Percentiles rank a stretch among this genome's conserved stretches.
Evolutionary conservation across 164 flowering plant genomes (phyloP).

Genomic region (Liquidambar formosana): DNA sequence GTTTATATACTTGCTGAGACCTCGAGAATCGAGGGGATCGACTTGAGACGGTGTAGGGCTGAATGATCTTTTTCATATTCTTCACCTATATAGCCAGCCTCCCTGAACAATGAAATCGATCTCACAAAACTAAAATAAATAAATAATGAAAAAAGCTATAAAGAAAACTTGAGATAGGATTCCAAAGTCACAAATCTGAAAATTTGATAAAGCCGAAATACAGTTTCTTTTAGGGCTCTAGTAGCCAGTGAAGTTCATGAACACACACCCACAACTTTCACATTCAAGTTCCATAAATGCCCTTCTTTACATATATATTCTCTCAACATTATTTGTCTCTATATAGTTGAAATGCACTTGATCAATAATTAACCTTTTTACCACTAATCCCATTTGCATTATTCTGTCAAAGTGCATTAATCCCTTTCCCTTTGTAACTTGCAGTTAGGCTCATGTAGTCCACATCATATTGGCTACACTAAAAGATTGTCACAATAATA

Average conservation of each 20-base stretch:
- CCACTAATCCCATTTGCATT: no score
- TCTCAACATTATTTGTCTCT: no score
- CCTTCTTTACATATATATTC: no score
- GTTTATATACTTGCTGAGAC: conserved; percentile 24
- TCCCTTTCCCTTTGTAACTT: no score
- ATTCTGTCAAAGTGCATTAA: no score
- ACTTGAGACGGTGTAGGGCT: conserved; percentile 1
- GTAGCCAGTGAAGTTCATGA: conserved; percentile 6
- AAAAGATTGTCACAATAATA: no score
- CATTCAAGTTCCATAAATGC: neutral
- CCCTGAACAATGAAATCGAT: conserved; percentile 33
- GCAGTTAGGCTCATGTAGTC: no score
- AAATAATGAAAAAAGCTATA: conserved; percentile 14
- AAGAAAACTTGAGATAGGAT: conserved; percentile 8
- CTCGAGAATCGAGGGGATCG: conserved; percentile 30
- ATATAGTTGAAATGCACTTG: conserved; percentile 5
- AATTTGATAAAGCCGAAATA: conserved; percentile 18
- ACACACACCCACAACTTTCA: conserved; percentile 17
- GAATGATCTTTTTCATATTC: conserved; percentile 24
- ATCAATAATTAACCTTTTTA: no score
- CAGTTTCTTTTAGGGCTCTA: conserved; percentile 18
- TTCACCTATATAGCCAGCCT: conserved; percentile 14
- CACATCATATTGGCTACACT: no score
- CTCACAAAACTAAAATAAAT: conserved; percentile 13
- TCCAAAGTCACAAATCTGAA: neutral